phyloP scores from a whole-genome alignment of 305 asterid species.

The Fraxinus paxiana region DNA sequence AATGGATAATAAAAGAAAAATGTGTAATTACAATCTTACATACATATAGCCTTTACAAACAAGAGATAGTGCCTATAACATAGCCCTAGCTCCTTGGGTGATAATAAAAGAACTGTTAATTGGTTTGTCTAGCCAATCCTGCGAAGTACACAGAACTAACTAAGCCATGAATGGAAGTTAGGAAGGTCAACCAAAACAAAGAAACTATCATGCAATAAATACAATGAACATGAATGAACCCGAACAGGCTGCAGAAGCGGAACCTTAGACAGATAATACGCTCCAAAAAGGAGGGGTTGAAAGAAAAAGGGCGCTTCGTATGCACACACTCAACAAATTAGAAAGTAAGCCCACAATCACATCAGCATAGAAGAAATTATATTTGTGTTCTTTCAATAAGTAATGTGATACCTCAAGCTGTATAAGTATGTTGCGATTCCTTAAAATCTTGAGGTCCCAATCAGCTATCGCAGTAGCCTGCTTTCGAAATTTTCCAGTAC shows the following conservation, averaged over 20 bases:
- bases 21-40: background rate
- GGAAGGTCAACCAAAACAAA: no score
- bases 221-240: background rate
- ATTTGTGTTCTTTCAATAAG: background rate
- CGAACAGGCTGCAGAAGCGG: background rate
- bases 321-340: background rate
- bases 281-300: background rate
- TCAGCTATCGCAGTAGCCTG: constrained; percentile 95
- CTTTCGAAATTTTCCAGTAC: constrained; percentile 74
- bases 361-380: background rate
- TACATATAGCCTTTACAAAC: background rate
- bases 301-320: background rate
- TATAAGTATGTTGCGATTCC: constrained; percentile 86
- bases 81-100: background rate
- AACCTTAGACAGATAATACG: background rate
- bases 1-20: background rate
- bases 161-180: no score
- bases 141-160: no score
- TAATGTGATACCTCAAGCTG: constrained; percentile 66
- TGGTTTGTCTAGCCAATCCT: background rate
- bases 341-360: background rate
- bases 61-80: background rate
- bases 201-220: no score
- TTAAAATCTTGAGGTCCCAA: constrained; percentile 89
- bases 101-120: background rate